These are phyloP conservation scores for Hymenoscyphus fructigenus DNA, from an alignment of 2,329 filamentous ascomycete genomes.

Conservation along the genomic window DNA sequence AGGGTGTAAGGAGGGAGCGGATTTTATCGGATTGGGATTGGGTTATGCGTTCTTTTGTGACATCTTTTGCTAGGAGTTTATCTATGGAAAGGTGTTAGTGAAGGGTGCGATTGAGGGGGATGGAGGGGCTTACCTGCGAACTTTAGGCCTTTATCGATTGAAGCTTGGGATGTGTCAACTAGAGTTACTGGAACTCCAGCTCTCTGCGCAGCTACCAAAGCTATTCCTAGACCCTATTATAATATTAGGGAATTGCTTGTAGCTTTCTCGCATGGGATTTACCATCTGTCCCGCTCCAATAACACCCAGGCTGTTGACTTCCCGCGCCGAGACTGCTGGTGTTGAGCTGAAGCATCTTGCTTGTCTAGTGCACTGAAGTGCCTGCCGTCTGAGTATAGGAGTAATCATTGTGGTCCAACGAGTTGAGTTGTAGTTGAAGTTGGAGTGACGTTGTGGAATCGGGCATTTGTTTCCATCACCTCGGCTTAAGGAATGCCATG, in stretches of 20 bases:
- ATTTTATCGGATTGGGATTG: conserved; percentile 75
- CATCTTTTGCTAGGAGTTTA: conserved; percentile 90
- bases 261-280: conserved; percentile 18
- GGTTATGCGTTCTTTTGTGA: conserved; percentile 81
- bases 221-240: conserved; percentile 84
- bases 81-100: conserved; percentile 50
- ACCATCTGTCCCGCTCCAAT: conserved; percentile 97
- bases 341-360: conserved; percentile 68
- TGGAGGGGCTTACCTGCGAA: conserved; percentile 68
- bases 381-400: conserved; percentile 28
- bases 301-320: conserved; percentile 86
- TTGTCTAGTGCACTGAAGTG: conserved; percentile 27
- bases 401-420: conserved; percentile 30
- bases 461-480: conserved; percentile 6
- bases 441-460: conserved; percentile 8
- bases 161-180: conserved; percentile 79
- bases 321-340: conserved; percentile 57
- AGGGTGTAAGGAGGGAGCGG: conserved; percentile 66
- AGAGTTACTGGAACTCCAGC: conserved; percentile 82
- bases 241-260: conserved; percentile 14
- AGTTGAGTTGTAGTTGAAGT: neutral
- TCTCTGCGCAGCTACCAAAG: conserved; percentile 84
- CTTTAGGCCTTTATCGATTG: conserved; percentile 82
- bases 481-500: conserved; percentile 18
- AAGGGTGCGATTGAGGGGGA: neutral